Base-by-base conservation (phyloP, 345 rosid species). In the Gossypium raimondii region DNA sequence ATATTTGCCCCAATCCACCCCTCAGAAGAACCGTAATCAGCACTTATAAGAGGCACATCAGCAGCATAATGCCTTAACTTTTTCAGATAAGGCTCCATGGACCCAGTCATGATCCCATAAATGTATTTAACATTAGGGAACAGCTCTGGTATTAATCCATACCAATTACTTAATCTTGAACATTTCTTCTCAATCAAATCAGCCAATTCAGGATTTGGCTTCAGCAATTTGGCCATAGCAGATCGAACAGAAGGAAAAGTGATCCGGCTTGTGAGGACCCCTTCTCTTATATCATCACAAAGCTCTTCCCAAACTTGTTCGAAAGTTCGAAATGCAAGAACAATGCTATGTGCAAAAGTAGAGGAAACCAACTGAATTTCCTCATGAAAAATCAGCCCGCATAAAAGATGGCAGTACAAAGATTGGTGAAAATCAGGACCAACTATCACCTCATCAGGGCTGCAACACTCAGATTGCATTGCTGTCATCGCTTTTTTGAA, bases 21-120 rank as follows among this genome's bases (percentile, higher is more conserved):
- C 72, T 96, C 99, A 0, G 98, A 93, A 75, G 98, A 80, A 61
- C 99, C 99, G 47, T 93, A 96, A 81, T 96, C 99, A 55, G 91
- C 92, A 65, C 92, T 88, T 79, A 93, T 25, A 73, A 96, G 85
- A 56, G 97, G 95, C 61, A 93, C 45, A 17, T 87, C 87, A 9
- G 92, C 93, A 0, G 97, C 97, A 58, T 92, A 93, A 82, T 91
- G 97, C 85, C 98, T 92, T 79, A 93, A 53, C 79, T 90, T 93
- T 44, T 84, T 84, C 81, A 89, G 64, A 66, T 90, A 96, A 9
- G 92, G 97, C 83, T 90, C 93, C 98, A 96, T 96, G 7, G 99
- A 90, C 66, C 99, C 99, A 0, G 99, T 96, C 98, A 96, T 89
- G 81, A 96, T 93, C 83, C 97, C 99, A 65, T 90, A 93, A 27